Evolutionary conservation across 345 rosid genomes (phyloP).

Genomic region (Isatis tinctoria): DNA sequence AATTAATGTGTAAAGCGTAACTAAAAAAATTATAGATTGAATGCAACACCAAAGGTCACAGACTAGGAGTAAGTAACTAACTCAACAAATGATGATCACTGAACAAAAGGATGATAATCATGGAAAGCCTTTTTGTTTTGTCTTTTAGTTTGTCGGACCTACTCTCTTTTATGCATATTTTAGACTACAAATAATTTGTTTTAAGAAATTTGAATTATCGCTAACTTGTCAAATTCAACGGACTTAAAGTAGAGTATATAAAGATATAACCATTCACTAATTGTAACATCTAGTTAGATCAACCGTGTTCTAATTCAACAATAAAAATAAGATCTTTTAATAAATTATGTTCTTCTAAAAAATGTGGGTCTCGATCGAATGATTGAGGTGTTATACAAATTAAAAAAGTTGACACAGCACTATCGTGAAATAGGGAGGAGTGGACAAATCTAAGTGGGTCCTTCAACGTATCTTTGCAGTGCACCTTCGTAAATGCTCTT

Average conservation of each 20-base stretch:
- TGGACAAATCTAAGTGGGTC: constrained; percentile 29
- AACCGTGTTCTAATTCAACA: not conserved
- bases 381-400: constrained; percentile 3
- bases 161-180: not conserved
- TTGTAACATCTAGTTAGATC: not conserved
- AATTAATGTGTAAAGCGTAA: not conserved
- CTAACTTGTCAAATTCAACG: not conserved
- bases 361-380: constrained; percentile 4
- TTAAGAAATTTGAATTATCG: not conserved
- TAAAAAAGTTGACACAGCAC: constrained; percentile 3
- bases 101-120: not conserved
- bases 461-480: constrained; percentile 24
- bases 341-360: not conserved
- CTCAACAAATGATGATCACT: not conserved
- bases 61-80: not conserved
- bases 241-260: too few species aligned
- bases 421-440: constrained; percentile 11
- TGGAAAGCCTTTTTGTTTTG: not conserved
- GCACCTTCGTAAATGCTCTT: not conserved
- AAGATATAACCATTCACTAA: not conserved
- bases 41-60: not conserved
- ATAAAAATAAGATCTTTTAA: not conserved
- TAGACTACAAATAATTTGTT: not conserved
- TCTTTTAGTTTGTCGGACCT: too few species aligned
- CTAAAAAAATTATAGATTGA: not conserved